Base-by-base conservation (phyloP, 768 basidiomycete species). In the Boletus bicolor region DNA sequence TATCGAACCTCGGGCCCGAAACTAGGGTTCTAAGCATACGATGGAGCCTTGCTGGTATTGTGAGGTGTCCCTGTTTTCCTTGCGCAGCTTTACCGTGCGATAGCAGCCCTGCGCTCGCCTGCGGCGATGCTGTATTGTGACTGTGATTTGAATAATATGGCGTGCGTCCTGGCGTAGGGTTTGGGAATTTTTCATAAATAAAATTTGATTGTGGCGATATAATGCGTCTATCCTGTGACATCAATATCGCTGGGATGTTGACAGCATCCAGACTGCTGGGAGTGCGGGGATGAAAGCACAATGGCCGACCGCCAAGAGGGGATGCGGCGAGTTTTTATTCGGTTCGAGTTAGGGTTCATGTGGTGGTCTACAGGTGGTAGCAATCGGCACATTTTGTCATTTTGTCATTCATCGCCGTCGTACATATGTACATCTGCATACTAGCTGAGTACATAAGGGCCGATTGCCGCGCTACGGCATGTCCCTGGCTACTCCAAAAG, bases 391-490 rank as follows among this genome's bases (percentile, higher is more conserved):
- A 35, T 42, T 28, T 35, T 28, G 15, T 12, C 21, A 37, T 46
- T 53, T 37, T 26, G 45, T 47, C 44, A 19, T 54, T 53, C 58
- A 56, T 57, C 37, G 51, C 60, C 57, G 60, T 56, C 49, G 32
- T 26, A 35, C 30, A 44, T 54, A 36, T 44, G 32, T 28, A 28
- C 21, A 35, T 34, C 21, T 39, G 39, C 12, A n/a, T 54, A 49
- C 6, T 4, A 56, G 46, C 53, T 46, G 58, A 49, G 58, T 67
- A 69, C 65, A 67, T 53, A 67, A 69, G 48, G 41, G 51, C 68
- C 67, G 58, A 68, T 69, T 69, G 58, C 65, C 56, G 65, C 57
- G 54, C 49, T 65, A 67, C 66, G 68, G 70, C 61, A 72, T 54
- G 46, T 50, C 56, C 56, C 66, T 56, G 59, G 26, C 19, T 53